Conservation (phyloP, 2,329 filamentous ascomycete species). For the Trichoderma aggressivum region DNA sequence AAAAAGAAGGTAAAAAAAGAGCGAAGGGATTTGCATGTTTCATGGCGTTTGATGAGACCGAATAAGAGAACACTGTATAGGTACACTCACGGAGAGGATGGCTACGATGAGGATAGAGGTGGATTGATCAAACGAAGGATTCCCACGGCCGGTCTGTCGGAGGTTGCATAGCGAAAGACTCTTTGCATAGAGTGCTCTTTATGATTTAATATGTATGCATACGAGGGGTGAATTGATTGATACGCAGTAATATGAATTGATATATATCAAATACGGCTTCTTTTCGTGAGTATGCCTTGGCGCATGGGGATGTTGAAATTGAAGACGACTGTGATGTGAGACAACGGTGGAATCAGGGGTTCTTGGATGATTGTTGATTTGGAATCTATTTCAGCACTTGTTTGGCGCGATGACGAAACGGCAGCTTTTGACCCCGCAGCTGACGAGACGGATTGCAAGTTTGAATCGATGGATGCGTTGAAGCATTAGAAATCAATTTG, state of each 20-base stretch:
- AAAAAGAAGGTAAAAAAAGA: not conserved
- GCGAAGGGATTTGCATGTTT: not conserved
- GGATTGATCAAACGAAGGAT: not conserved
- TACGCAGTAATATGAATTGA: not conserved
- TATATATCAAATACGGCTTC: not conserved
- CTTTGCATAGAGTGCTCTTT: not conserved
- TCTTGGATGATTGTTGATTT: not conserved
- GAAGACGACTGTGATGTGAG: not conserved
- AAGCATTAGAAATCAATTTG: constrained; percentile 2
- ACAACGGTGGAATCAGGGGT: not conserved
- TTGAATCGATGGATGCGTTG: not conserved
- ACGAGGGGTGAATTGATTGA: not conserved
- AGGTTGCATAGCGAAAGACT: not conserved
- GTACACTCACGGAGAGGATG: not conserved
- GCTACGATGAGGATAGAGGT: not conserved
- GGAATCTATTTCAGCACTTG: not conserved
- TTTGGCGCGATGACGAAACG: not conserved
- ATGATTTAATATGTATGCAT: not conserved
- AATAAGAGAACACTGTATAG: not conserved
- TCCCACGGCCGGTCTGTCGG: not conserved
- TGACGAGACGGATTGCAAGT: not conserved
- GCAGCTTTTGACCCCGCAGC: not conserved
- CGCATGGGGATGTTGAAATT: not conserved
- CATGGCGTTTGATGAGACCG: constrained; percentile 6
- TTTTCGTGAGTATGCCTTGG: not conserved